Base-by-base conservation (phyloP, 345 rosid genomes). In the Linum tenue region DNA sequence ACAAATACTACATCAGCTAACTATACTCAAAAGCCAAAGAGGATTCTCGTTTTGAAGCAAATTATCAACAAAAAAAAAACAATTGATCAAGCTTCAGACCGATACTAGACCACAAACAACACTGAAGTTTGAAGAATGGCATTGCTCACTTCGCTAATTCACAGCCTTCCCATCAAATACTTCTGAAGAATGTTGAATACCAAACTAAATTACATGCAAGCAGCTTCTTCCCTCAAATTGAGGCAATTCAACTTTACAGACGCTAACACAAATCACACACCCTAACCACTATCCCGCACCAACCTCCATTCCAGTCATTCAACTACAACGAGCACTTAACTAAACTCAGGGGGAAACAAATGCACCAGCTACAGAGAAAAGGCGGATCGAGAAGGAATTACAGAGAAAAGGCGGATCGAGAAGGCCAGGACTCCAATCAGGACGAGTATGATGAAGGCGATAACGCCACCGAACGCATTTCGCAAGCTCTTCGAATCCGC, bases 381-480 rank as follows among this genome's bases (percentile, higher is more conserved):
- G 61, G 55, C 69, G 66, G 69, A 73, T 64, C 73, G 64, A 14
- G 16, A 69, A 5, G 53, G 55, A 22, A 89, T 84, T 73, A 94
- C 99, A 55, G 99, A 94, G 85, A 94, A 94, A 48, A 94, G 81
- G 9, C 97, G 99, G 89, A 94, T 94, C 88, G 96, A 94, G 92
- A 94, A 94, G 56, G 96, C 99, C 56, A 94, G 86, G 75, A 86
- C 94, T 16, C 96, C 97, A 67, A 90, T 89, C 80, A 94, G 84
- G 67, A 94, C 39, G 69, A 94, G 99, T 70, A 90, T 90, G 79
- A 86, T 77, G 70, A 83, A 79, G 50, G 96, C 76, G 42, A 94
- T 83, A 66, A 88, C 95, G 68, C 72, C 78, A 5, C 97, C 96
- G 70, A 90, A 86, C 64, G 96, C 99, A 62, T 81, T 38, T 39